These are phyloP conservation scores for Teratosphaeria viscida DNA, from an alignment of 2,329 filamentous ascomycete genomes.

Conservation along the genomic window DNA sequence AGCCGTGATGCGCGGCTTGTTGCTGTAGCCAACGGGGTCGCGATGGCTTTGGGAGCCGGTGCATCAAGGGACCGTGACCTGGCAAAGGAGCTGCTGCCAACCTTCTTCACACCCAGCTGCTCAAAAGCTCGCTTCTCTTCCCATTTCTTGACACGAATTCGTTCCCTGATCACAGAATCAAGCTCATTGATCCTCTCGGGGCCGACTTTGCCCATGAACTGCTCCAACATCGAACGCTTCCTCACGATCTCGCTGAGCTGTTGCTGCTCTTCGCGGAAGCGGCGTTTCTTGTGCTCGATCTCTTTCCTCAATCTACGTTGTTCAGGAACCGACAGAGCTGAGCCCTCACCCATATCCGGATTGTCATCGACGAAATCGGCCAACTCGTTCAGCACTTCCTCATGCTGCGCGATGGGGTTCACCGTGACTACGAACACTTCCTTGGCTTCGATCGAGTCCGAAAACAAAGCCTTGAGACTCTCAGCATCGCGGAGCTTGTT, in stretches of 20 bases:
- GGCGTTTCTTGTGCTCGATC: not conserved
- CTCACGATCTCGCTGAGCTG: not conserved
- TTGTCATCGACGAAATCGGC: not conserved
- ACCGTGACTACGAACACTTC: not conserved
- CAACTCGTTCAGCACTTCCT: not conserved
- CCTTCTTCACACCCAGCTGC: conserved; percentile 5
- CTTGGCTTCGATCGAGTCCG: conserved; percentile 1
- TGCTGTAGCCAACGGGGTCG: not conserved
- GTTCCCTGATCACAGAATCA: conserved; percentile 1
- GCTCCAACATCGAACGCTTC: conserved; percentile 2
- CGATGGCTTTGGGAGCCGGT: not conserved
- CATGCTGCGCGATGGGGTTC: not conserved
- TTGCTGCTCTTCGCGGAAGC: not conserved
- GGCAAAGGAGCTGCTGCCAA: not conserved
- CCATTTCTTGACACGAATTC: not conserved
- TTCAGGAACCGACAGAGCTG: not conserved
- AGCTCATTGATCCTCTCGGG: not conserved
- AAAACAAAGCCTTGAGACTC: not conserved
- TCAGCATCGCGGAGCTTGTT: not conserved
- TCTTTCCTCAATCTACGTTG: not conserved
- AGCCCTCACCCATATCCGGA: not conserved
- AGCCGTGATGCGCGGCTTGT: not conserved
- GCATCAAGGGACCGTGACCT: not conserved
- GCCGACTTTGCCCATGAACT: not conserved
- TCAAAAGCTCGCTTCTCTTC: not conserved